phyloP scores from a whole-genome alignment of 1,139 yeast species.

The Chernovozyma aurita region DNA sequence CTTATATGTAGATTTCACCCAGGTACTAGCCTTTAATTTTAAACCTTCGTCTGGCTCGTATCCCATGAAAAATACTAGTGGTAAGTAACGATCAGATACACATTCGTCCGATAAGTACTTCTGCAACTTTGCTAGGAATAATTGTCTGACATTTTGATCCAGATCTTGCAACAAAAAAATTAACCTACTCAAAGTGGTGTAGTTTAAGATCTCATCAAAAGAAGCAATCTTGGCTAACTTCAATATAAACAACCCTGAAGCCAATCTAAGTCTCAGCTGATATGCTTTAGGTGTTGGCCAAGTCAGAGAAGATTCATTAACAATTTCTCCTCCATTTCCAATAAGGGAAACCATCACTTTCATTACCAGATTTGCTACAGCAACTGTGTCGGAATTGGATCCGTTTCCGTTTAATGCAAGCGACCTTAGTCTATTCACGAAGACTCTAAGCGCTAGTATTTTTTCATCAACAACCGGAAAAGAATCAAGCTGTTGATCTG shows the following conservation, averaged over 20 bases:
- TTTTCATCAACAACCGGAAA: slow-evolving; percentile 39
- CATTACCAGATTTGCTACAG: slow-evolving; percentile 56
- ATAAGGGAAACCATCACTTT: slow-evolving; percentile 64
- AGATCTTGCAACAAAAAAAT: slow-evolving; percentile 67
- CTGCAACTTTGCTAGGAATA: slow-evolving; percentile 50
- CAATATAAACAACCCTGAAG: slow-evolving; percentile 63
- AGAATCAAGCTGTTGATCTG: slow-evolving; percentile 31
- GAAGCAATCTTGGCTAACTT: slow-evolving; percentile 57
- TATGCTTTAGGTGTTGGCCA: slow-evolving; percentile 52
- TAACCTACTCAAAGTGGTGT: slow-evolving; percentile 49
- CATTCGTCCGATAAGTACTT: slow-evolving; percentile 46
- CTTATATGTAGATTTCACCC: slow-evolving; percentile 63
- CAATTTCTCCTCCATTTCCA: slow-evolving; percentile 79
- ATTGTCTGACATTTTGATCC: slow-evolving; percentile 50
- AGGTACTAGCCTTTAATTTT: slow-evolving; percentile 52
- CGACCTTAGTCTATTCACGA: slow-evolving; percentile 61
- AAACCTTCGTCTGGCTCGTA: slow-evolving; percentile 61
- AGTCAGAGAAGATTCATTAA: slow-evolving; percentile 33
- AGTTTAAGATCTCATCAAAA: slow-evolving; percentile 51
- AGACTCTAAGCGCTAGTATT: slow-evolving; percentile 51
- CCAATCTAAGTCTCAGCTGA: slow-evolving; percentile 59
- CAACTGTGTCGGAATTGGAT: slow-evolving; percentile 20
- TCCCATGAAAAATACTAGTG: slow-evolving; percentile 69
- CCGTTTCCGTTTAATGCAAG: slow-evolving; percentile 22
- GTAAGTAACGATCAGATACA: slow-evolving; percentile 63